Percentiles rank a stretch among this genome's conserved stretches.
phyloP scores from a whole-genome alignment of 495 filamentous ascomycete genomes.

The Penicillium angulare region DNA sequence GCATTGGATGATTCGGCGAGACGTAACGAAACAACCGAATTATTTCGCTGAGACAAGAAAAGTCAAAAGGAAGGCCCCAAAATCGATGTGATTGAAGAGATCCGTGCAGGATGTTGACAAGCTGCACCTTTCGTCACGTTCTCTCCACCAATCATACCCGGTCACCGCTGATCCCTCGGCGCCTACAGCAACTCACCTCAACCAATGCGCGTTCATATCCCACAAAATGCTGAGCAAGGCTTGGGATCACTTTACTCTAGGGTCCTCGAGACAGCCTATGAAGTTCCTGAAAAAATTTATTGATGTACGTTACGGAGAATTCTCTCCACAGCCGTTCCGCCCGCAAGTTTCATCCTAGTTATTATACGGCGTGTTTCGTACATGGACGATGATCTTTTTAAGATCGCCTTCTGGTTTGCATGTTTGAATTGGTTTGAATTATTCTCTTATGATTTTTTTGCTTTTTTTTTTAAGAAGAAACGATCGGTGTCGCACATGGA shows the following conservation, averaged over 20 bases:
- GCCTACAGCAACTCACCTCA: conserved; percentile 17
- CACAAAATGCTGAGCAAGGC: neutral
- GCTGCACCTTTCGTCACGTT: conserved; percentile 30
- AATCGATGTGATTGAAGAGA: conserved; percentile 24
- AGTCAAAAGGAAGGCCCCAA: neutral
- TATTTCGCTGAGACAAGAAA: conserved; percentile 1
- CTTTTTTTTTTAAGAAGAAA: neutral
- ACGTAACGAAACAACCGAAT: too few relatives aligned
- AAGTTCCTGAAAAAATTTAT: neutral
- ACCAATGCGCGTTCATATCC: conserved; percentile 15
- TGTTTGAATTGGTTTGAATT: neutral
- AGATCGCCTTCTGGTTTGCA: neutral
- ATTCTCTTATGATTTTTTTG: neutral
- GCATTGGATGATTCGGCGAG: neutral
- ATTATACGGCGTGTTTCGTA: neutral
- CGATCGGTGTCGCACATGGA: conserved; percentile 1
- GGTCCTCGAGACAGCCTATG: neutral
- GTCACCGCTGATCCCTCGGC: conserved; percentile 23
- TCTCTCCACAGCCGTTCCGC: conserved; percentile 5
- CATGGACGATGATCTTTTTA: neutral
- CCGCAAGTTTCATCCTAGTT: conserved; percentile 14
- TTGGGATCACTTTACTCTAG: neutral
- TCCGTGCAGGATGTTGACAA: conserved; percentile 25
- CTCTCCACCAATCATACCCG: conserved; percentile 23
- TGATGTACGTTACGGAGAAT: conserved; percentile 7